These are phyloP conservation scores for Metschnikowia sp. DNA, from an alignment of 805 yeast genomes.

Conservation along the genomic window DNA sequence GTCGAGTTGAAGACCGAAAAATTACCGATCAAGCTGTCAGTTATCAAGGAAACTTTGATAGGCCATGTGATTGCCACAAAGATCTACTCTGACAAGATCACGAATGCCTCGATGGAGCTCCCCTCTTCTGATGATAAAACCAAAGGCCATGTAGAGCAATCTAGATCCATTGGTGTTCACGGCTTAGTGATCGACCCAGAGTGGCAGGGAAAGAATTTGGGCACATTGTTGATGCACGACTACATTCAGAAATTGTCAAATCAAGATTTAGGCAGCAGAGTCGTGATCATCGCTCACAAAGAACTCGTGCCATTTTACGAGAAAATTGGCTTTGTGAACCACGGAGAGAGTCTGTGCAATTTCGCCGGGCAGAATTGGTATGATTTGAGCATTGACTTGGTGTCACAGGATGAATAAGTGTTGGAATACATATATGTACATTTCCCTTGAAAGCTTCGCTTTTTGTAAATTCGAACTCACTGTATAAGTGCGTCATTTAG, in stretches of 20 bases:
- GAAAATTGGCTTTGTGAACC: slow-evolving; percentile 71
- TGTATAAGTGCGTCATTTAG: too few relatives aligned
- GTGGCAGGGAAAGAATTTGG: slow-evolving; percentile 79
- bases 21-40: slow-evolving; percentile 48
- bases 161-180: slow-evolving; percentile 76
- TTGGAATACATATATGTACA: too few relatives aligned
- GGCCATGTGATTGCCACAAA: slow-evolving; percentile 84
- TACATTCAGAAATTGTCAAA: slow-evolving; percentile 86
- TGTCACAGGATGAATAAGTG: slow-evolving; percentile 38
- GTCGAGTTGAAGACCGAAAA: slow-evolving; percentile 30
- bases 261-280: slow-evolving; percentile 78
- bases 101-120: slow-evolving; percentile 57
- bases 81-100: slow-evolving; percentile 46
- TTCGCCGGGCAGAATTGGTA: slow-evolving; percentile 62
- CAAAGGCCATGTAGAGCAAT: slow-evolving; percentile 71
- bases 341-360: slow-evolving; percentile 59
- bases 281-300: slow-evolving; percentile 70
- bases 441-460: too few relatives aligned
- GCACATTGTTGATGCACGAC: slow-evolving; percentile 79
- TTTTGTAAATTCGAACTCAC: too few relatives aligned
- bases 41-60: slow-evolving; percentile 59
- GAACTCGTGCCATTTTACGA: slow-evolving; percentile 72
- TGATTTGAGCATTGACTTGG: slow-evolving; percentile 49
- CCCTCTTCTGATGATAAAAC: slow-evolving; percentile 40
- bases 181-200: slow-evolving; percentile 73